Evolutionary conservation across 208 protist genomes (phyloP), one percentile per base, ranked within the genome.

Genomic region (Leishmania major): DNA sequence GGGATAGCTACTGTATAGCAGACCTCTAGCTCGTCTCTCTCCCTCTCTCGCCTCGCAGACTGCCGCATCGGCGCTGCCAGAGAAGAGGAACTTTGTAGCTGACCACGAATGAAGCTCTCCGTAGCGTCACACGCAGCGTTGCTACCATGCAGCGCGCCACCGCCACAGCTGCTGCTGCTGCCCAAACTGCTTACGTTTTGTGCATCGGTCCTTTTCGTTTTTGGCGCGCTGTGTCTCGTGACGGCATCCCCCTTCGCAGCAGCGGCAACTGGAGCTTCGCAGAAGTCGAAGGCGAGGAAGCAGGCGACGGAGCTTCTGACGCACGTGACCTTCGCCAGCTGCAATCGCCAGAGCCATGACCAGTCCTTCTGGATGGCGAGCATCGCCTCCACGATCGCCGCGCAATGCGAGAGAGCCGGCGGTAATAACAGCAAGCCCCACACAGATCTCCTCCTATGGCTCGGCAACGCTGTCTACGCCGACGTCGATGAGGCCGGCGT

Each of bases 391-490:
- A 75, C 60, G 1, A 77, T 87, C 17, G 73, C 79, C 5, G 60
- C 55, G 15, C 77, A 88, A 71, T 47, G 45, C 35, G 57, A n/a
- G 35, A 51, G 45, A 22, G 59, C 45, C 40, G 76, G 60, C 17
- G 62, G 43, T 5, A 45, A 71, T 35, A 28, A 59, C 72, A 25
- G 3, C 31, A 25, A 74, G 69, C 45, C 81, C 17, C 70, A 83
- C 64, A 90, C 87, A 2, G 92, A 97, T 80, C 78, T 90, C 66
- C 90, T 95, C 19, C 62, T 96, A 49, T 97, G 93, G 93, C 59
- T 92, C 4, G 95, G 95, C 53, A 92, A 96, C 82, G 88, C 85
- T 19, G 86, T 96, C 49, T 95, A 95, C 83, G 88, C 89, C 13
- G 88, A 92, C 70, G 89, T 88, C 28, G 80, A 78, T 35, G 87